Percentiles rank a stretch among this genome's conserved stretches.
These are phyloP conservation scores for Backusella australiensis DNA, from an alignment of 192 early-diverging fungal genomes.

Conservation along the genomic window DNA sequence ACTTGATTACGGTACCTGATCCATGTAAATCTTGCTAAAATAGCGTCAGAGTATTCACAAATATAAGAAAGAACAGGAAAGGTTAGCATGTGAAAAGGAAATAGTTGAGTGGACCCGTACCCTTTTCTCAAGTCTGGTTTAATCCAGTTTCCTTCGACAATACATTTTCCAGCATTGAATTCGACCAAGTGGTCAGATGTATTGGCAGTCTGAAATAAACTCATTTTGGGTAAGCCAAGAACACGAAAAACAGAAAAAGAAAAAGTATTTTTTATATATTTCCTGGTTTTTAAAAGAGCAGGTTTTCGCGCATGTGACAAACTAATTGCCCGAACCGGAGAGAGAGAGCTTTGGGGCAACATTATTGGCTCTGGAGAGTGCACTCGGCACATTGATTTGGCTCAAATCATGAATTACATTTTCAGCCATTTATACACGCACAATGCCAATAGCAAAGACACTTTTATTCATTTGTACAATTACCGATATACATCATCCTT, in stretches of 20 bases:
- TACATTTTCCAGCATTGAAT: constrained; percentile 74
- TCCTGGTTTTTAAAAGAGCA: too few relatives aligned
- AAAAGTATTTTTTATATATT: too few relatives aligned
- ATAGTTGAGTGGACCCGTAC: not conserved
- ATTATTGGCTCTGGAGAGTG: too few relatives aligned
- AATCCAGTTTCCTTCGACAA: constrained; percentile 64
- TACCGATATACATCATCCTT: not conserved
- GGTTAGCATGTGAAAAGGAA: not conserved
- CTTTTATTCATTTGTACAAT: too few relatives aligned
- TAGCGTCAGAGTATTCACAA: not conserved
- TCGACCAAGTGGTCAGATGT: constrained; percentile 39
- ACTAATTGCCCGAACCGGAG: too few relatives aligned
- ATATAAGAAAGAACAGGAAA: not conserved
- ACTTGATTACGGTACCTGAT: constrained; percentile 39
- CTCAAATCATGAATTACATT: too few relatives aligned
- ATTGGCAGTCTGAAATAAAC: constrained; percentile 32
- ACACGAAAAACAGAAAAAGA: not conserved
- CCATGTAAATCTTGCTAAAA: constrained; percentile 62
- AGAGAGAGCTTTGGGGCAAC: too few relatives aligned
- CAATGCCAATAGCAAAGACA: too few relatives aligned
- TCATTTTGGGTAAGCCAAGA: constrained; percentile 20
- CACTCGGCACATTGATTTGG: too few relatives aligned
- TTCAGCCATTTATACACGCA: too few relatives aligned
- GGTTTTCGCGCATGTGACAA: too few relatives aligned
- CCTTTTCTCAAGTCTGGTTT: constrained; percentile 56